Evolutionary conservation across 1,284 basidiomycete species (phyloP).

Genomic region (Trichosporon coremiiforme): DNA sequence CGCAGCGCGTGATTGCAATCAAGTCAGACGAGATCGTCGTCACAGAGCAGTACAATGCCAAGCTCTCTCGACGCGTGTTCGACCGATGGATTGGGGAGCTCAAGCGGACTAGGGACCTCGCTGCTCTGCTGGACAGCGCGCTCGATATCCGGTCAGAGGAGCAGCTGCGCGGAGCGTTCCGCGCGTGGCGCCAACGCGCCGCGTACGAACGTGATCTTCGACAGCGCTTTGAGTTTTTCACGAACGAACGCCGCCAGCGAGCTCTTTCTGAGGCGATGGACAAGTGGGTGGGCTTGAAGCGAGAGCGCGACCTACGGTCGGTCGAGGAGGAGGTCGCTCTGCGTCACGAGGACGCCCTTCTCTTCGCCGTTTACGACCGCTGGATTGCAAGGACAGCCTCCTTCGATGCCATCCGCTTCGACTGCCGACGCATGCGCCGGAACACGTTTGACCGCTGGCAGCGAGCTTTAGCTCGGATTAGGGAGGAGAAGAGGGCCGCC

Average conservation of each 20-base stretch:
- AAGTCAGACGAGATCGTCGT: constrained; percentile 49
- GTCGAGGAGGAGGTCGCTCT: constrained; percentile 42
- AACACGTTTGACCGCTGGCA: constrained; percentile 28
- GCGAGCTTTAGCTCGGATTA: constrained; percentile 23
- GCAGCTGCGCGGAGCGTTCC: constrained; percentile 36
- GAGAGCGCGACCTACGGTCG: constrained; percentile 38
- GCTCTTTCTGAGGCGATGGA: constrained; percentile 35
- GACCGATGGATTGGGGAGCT: constrained; percentile 30
- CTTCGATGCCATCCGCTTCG: constrained; percentile 30
- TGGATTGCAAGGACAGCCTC: constrained; percentile 45
- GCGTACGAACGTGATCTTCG: constrained; percentile 29
- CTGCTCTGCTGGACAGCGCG: constrained; percentile 35
- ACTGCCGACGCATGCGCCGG: constrained; percentile 27
- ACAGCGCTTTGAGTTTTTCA: constrained; percentile 28
- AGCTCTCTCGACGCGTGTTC: constrained; percentile 31
- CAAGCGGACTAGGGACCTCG: constrained; percentile 27
- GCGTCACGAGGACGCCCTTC: constrained; percentile 47
- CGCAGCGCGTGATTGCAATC: constrained; percentile 44
- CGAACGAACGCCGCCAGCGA: constrained; percentile 33
- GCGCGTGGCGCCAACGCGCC: constrained; percentile 32
- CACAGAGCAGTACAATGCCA: constrained; percentile 35
- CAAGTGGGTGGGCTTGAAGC: constrained; percentile 39
- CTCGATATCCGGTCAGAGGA: constrained; percentile 40
- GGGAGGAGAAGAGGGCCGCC: constrained; percentile 23
- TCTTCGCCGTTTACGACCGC: constrained; percentile 49